These are phyloP conservation scores for Aureobasidium subglaciale DNA, from an alignment of 2,329 filamentous ascomycete genomes.

Conservation along the genomic window DNA sequence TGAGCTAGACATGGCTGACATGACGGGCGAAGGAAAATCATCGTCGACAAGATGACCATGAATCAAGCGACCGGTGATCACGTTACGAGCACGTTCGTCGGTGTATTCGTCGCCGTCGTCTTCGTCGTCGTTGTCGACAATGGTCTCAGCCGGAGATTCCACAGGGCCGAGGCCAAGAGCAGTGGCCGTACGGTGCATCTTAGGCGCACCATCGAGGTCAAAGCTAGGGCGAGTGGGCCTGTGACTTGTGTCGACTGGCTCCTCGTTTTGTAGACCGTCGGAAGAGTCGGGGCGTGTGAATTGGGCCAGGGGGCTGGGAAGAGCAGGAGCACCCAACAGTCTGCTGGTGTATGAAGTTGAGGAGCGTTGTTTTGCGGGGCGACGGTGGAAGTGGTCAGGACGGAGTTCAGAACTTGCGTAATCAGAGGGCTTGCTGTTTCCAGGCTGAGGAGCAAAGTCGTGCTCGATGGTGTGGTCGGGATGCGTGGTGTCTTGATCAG, in stretches of 20 bases:
- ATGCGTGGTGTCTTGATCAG: slow-evolving; percentile 26
- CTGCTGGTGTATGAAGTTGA: slow-evolving; percentile 21
- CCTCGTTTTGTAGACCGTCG: background rate
- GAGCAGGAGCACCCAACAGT: slow-evolving; percentile 22
- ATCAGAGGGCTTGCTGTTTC: slow-evolving; percentile 12
- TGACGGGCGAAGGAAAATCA: slow-evolving; percentile 72
- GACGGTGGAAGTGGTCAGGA: background rate
- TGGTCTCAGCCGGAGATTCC: slow-evolving; percentile 19
- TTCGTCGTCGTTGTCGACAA: slow-evolving; percentile 29
- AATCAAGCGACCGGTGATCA: slow-evolving; percentile 83
- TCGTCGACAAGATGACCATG: slow-evolving; percentile 95
- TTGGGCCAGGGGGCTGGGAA: slow-evolving; percentile 26
- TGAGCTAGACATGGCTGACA: slow-evolving; percentile 58
- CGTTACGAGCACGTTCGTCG: slow-evolving; percentile 65
- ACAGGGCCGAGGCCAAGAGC: slow-evolving; percentile 24
- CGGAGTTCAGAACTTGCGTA: slow-evolving; percentile 7
- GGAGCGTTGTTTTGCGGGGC: slow-evolving; percentile 18
- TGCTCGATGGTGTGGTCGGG: slow-evolving; percentile 19
- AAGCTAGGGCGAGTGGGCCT: background rate
- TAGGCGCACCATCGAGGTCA: slow-evolving; percentile 1
- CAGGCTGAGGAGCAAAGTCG: slow-evolving; percentile 23
- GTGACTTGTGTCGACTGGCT: background rate
- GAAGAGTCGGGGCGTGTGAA: slow-evolving; percentile 27
- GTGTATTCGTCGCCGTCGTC: slow-evolving; percentile 24
- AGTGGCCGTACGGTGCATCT: slow-evolving; percentile 22